phyloP scores from a whole-genome alignment of 495 filamentous ascomycete species.

The Oidiodendron maius region DNA sequence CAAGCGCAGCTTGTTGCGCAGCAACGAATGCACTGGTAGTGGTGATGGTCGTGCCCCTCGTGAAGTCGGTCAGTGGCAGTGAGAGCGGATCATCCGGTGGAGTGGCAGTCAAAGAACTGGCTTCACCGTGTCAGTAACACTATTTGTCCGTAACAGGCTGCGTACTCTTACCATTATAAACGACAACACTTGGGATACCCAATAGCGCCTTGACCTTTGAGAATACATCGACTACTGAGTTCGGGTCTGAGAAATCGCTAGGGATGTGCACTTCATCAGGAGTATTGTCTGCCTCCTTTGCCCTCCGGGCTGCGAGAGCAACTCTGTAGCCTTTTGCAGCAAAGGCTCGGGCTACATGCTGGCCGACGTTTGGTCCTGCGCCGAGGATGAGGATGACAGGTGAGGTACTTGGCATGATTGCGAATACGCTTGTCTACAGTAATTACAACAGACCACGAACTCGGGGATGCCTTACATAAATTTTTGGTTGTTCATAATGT shows the following conservation, averaged over 20 bases:
- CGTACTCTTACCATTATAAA: slow-evolving; percentile 40
- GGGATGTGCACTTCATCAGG: slow-evolving; percentile 29
- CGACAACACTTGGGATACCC: slow-evolving; percentile 40
- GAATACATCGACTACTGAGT: slow-evolving; percentile 30
- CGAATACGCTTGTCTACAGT: too few relatives aligned
- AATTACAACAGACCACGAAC: too few relatives aligned
- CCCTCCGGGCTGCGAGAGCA: slow-evolving; percentile 29
- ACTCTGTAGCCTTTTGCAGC: slow-evolving; percentile 41
- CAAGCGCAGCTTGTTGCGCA: slow-evolving; percentile 34
- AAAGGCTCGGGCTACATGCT: slow-evolving; percentile 25
- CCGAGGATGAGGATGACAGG: too few relatives aligned
- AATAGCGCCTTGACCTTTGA: slow-evolving; percentile 29
- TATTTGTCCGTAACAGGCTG: too few relatives aligned
- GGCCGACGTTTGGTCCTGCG: slow-evolving; percentile 8
- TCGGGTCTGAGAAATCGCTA: slow-evolving; percentile 35
- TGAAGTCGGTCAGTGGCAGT: slow-evolving; percentile 30
- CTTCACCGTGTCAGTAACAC: too few relatives aligned
- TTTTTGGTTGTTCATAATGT: too few relatives aligned
- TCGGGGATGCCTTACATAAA: too few relatives aligned
- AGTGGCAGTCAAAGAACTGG: slow-evolving; percentile 4
- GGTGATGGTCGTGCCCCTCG: slow-evolving; percentile 35
- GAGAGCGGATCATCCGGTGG: slow-evolving; percentile 26
- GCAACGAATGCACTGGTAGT: slow-evolving; percentile 37
- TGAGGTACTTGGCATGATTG: too few relatives aligned
- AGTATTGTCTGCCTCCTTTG: slow-evolving; percentile 31